A percentile compares a stretch with the other conserved stretches of the same genome.
Conservation (phyloP, 2,329 filamentous ascomycete species). For the Elsinoe batatas region DNA sequence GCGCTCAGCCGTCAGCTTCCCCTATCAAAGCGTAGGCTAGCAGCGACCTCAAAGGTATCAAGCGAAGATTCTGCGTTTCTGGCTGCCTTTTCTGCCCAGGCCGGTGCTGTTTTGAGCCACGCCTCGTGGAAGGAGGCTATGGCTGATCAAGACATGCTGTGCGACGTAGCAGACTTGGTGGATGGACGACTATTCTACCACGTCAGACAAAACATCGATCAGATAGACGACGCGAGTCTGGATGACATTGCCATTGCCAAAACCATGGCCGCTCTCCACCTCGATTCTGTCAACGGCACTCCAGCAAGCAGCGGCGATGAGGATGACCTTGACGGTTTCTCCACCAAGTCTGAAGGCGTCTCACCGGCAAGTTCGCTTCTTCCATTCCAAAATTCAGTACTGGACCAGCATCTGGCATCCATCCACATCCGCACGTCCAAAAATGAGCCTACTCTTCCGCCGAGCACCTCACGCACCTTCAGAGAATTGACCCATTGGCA, state of each 20-base stretch:
- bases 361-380: conserved; percentile 9
- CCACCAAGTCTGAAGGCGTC: conserved; percentile 9
- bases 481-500: conserved; percentile 52
- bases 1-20: conserved; percentile 18
- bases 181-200: conserved; percentile 43
- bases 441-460: conserved; percentile 18
- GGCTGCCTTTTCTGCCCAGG: conserved; percentile 28
- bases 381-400: conserved; percentile 39
- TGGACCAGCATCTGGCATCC: conserved; percentile 39
- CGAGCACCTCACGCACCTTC: conserved; percentile 34
- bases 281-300: too few species aligned
- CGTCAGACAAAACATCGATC: conserved; percentile 8
- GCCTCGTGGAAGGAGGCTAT: conserved; percentile 28
- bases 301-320: too few species aligned
- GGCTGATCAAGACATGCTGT: conserved; percentile 19
- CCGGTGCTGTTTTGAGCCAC: conserved; percentile 30
- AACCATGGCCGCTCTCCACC: too few species aligned
- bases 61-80: conserved; percentile 18
- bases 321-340: conserved; percentile 8
- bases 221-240: too few species aligned
- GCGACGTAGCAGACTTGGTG: conserved; percentile 45
- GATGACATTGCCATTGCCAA: too few species aligned
- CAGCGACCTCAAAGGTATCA: conserved; percentile 11
- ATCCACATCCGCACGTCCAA: conserved; percentile 32
- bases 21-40: conserved; percentile 23